Evolutionary conservation across 805 yeast species (phyloP), one percentile per base, ranked within the genome.

Genomic region (Ogataea philodendri): DNA sequence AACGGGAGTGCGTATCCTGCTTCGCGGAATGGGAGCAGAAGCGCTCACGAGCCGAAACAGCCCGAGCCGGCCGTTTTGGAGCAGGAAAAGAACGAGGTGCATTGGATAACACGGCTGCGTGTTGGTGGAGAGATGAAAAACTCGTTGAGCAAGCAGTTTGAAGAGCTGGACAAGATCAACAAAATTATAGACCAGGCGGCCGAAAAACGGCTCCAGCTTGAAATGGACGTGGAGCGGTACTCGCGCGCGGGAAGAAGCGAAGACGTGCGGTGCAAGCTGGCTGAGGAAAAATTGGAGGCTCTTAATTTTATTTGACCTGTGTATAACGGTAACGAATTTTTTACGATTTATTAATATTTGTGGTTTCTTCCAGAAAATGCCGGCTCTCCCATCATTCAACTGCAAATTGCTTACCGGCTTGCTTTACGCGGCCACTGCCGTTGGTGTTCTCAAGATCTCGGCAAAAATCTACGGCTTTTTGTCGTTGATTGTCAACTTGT

Each of bases 401-500:
- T 21, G 26, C 30, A 26, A 23, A 18, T 21, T 33, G 22, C 9
- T 19, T 16, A 26, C 22, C 6, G 30, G 21, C 21, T 19, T 63
- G 9, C 45, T 69, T 15, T 67, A 66, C 55, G 31, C 55, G 9
- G 66, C 76, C 2, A 61, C 83, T 20, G 61, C 72, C n/a, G 62
- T 79, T 29, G 96, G 95, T 26, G 71, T 76, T 2, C 58, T 67
- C 49, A 82, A 83, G 55, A 46, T 79, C 24, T 73, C 84, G 22
- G 59, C 70, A 2, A 50, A 71, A 14, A 36, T 68, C 0, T 64
- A 83, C 41, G 71, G 81, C 41, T 65, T 73, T 32, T 42, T 58
- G 5, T 61, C 87, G 2, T 52, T 84, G 42, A 24, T 84, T n/a
- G 48, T 68, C 14, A 89, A 84, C 45, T 59, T 81, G 32, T 82